Evolutionary conservation across 2,329 filamentous ascomycete genomes (phyloP), one percentile per base, ranked within the genome.

Genomic region (Dryadomyces sulphureus): DNA sequence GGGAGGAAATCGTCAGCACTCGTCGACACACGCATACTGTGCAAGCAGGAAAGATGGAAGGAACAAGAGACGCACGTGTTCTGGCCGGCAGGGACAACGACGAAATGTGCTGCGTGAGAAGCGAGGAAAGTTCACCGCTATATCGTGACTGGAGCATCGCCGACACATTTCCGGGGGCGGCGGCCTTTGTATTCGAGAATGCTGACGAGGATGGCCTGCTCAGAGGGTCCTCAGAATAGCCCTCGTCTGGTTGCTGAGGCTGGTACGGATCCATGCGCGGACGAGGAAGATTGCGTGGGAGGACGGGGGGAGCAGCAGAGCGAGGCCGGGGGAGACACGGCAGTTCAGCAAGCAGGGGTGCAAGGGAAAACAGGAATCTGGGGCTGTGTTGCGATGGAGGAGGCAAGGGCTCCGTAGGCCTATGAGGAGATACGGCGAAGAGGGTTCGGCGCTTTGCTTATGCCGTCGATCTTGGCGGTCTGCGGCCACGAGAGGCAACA

Each of bases 191-290:
- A 47, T n/a, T n/a, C n/a, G 46, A n/a, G 50, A 50, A 64, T 47
- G 51, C 57, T 55, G 55, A 55, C 54, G 54, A 57, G 54, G 54
- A 57, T 39, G 55, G 54, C 49, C 45, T 62, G 11, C 68, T 63
- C 45, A 78, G 62, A 48, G 74, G 74, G 54, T 89, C 84, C 60
- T 92, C 85, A 6, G 85, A 89, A 61, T 92, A 93, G 56, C 87
- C 87, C 65, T 93, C 87, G 65, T 93, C 86, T 48, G 87, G 73
- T 60, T 79, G 69, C 49, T 72, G 68, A 16, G 60, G 43, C 21
- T 48, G 47, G 25, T 48, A 54, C 4, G 48, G 30, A 22, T 53
- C 46, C 52, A 54, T 54, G 24, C 6, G 27, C 27, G 27, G 9
- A 32, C 9, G 11, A 14, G 27, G 9, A 32, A 32, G 27, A 32